Evolutionary conservation across 2,329 filamentous ascomycete genomes (phyloP).

Genomic region (Trichoderma polysporum): DNA sequence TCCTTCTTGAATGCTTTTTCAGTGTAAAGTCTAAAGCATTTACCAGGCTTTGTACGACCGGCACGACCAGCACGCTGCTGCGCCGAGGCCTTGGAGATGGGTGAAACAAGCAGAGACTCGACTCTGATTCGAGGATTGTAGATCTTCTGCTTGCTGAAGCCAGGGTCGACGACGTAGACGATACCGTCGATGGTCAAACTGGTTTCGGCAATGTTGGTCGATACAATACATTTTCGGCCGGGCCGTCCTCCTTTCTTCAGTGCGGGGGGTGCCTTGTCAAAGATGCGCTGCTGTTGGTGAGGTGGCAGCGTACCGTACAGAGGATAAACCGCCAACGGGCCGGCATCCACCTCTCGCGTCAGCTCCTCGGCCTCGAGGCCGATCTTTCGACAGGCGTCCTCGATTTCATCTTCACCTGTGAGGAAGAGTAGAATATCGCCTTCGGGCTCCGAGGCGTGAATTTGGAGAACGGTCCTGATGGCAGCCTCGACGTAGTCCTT

Average conservation of each 20-base stretch:
- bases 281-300: constrained; percentile 90
- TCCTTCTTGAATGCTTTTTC: constrained; percentile 97
- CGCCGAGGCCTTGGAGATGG: constrained; percentile 95
- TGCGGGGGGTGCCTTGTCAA: constrained; percentile 79
- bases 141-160: constrained; percentile 99
- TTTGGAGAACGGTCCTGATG: constrained; percentile 91
- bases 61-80: constrained; percentile 98
- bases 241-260: constrained; percentile 73
- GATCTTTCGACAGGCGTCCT: constrained; percentile 93
- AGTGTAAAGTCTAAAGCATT: constrained; percentile 96
- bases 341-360: constrained; percentile 84
- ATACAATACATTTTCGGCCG: constrained; percentile 90
- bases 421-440: constrained; percentile 93
- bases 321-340: constrained; percentile 85
- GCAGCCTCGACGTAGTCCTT: constrained; percentile 96
- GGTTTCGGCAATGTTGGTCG: constrained; percentile 98
- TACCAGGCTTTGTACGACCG: constrained; percentile 95
- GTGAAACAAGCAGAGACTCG: constrained; percentile 94
- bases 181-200: constrained; percentile 98
- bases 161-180: constrained; percentile 98
- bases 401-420: constrained; percentile 97
- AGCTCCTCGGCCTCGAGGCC: constrained; percentile 87
- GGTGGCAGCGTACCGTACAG: constrained; percentile 93
- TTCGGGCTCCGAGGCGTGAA: constrained; percentile 88
- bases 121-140: constrained; percentile 97